Evolutionary conservation across 495 filamentous ascomycete species (phyloP), one percentile per base, ranked within the genome.

Genomic region (Tuber umbilicatum): DNA sequence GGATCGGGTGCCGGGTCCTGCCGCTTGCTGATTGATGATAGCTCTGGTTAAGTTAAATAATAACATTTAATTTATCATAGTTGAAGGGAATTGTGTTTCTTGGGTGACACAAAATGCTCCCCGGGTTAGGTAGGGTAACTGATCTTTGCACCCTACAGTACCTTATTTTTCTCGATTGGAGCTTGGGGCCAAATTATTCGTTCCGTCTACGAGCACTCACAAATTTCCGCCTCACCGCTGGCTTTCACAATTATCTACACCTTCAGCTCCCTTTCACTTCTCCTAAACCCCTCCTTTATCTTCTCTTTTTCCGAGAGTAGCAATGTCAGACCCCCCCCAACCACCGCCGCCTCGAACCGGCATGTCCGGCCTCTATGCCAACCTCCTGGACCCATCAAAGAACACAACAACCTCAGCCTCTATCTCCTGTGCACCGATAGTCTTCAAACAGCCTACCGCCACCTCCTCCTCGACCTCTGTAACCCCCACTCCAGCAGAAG

Each of bases 361-460:
- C 77, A 80, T 80, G 78, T 81, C 80, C 50, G 79, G 80, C 16
- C 86, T 92, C 10, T 92, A 92, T 80, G 89, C 89, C 50, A 87
- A 90, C 73, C 85, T 91, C 40, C 86, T 91, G 37, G 87, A 88
- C 64, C 83, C 87, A 6, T 84, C 85, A 45, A 64, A 68, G 83
- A 84, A n/a, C 82, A 86, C 67, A 80, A 69, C 35, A 35, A 50
- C 76, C 38, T 71, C 78, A 35, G 21, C 74, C 38, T 80, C 86
- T 39, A 83, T 88, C 50, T 93, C 93, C 21, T 87, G 90, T 73
- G 91, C 89, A 7, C 93, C 94, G 0, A 91, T 95, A n/a, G 86
- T 90, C 47, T 97, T 93, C 85, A 89, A 90, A 71, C 87, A 89
- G 76, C 73, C 82, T 21, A 76, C 70, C 47, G 73, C 67, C 42